Percentiles rank a stretch among this genome's conserved stretches.
Evolutionary conservation across 805 yeast genomes (phyloP).

Genomic region (Candida oleophila): DNA sequence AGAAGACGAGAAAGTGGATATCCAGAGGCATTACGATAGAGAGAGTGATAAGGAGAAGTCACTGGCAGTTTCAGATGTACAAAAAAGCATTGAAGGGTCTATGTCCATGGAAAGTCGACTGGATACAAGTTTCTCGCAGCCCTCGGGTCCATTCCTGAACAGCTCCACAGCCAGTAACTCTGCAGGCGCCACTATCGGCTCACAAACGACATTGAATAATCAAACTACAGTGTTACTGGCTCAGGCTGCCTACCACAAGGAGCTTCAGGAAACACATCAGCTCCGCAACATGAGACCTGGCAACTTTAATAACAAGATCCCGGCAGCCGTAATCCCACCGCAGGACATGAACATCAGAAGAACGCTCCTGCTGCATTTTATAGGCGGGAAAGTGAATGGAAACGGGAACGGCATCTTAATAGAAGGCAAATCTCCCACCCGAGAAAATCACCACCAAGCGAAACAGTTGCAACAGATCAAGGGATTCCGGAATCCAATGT

Average conservation of each 20-base stretch:
- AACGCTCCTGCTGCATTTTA: slow-evolving; percentile 3
- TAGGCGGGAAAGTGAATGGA: slow-evolving; percentile 1
- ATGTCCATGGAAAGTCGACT: not conserved
- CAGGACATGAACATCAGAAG: slow-evolving; percentile 21
- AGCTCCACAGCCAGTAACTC: not conserved
- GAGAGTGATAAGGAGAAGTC: too few relatives aligned
- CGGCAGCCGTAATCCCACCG: slow-evolving; percentile 27
- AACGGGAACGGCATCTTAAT: not conserved
- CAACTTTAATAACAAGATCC: slow-evolving; percentile 8
- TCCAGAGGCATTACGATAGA: too few relatives aligned
- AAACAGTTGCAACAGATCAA: slow-evolving; percentile 61
- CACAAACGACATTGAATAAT: not conserved
- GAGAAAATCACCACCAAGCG: slow-evolving; percentile 4
- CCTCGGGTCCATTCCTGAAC: not conserved
- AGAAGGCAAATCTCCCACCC: not conserved
- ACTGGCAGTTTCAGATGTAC: not conserved
- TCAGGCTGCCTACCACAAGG: slow-evolving; percentile 7
- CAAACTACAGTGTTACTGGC: slow-evolving; percentile 1
- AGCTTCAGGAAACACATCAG: slow-evolving; percentile 1
- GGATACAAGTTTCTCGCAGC: not conserved
- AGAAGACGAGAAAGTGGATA: too few relatives aligned
- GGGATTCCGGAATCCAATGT: slow-evolving; percentile 82
- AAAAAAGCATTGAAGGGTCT: not conserved
- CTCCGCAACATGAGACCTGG: slow-evolving; percentile 2
- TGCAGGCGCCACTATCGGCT: not conserved